Evolutionary conservation across 2,329 filamentous ascomycete genomes (phyloP), one percentile per base, ranked within the genome.

Genomic region (Aphanoascus verrucosus): DNA sequence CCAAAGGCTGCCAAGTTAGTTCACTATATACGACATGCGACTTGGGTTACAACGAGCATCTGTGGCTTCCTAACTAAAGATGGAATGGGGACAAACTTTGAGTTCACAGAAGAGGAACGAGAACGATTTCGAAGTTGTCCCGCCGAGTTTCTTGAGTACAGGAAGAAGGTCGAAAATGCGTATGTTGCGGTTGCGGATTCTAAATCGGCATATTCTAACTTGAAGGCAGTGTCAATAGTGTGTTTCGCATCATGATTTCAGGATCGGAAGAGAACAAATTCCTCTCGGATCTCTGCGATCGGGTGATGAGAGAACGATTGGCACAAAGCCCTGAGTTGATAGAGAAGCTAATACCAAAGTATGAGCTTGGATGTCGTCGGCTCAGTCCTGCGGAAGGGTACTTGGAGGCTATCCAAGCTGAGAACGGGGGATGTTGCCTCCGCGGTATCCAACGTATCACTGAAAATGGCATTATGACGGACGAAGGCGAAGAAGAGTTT

Each of bases 401-500:
- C 48, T 60, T 55, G 9, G 61, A 63, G 44, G 57, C 61, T 5
- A 46, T 63, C 6, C 38, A 43, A 2, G 19, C 56, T 35, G 54
- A 59, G 8, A 64, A 64, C 47, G 59, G 60, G 8, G 50, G 51
- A 12, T 45, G 54, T n/a, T 57, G 58, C 12, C 32, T 44, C 9
- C 52, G 37, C n/a, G 37, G 37, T 3, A 61, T 64, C 50, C 42
- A 55, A 9, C 40, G 52, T n/a, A 34, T 61, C 35, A 53, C 51
- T 5, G 42, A 56, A 12, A 54, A 55, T 3, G 60, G 58, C n/a
- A 61, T 64, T 45, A 54, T 58, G 37, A 61, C 59, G 0, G 53
- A 69, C 67, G 82, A 85, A 58, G 81, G 81, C 72, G 78, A 50
- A n/a, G 37, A 50, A 31, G 14, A 31, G 11, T 79, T 84, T 0